phyloP scores from a whole-genome alignment of 257 asterid species.

The Rubia yunnanensis region DNA sequence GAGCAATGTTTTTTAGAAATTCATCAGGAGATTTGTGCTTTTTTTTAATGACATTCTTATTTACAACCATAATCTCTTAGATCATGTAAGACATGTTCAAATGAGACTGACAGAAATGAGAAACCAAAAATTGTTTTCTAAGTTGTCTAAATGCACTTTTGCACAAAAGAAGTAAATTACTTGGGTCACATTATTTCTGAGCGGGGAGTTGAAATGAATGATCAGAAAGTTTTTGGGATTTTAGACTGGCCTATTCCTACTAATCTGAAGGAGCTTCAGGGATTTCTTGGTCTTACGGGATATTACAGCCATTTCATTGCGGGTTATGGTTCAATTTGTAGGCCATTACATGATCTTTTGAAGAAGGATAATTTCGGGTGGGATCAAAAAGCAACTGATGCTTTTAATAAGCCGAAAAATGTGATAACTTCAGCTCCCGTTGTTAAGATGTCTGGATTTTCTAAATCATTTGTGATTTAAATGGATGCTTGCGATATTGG shows the following conservation, averaged over 20 bases:
- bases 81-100: not conserved
- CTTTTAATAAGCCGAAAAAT: not conserved
- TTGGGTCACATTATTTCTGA: not conserved
- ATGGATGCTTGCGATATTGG: not conserved
- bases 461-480: not conserved
- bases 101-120: not conserved
- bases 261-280: not conserved
- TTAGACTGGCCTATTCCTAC: not conserved
- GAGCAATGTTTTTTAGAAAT: not conserved
- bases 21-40: not conserved
- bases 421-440: not conserved
- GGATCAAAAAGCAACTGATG: not conserved
- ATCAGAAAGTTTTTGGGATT: rapidly evolving
- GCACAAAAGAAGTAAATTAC: not conserved
- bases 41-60: not conserved
- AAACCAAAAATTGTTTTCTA: not conserved
- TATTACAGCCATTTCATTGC: not conserved
- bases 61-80: not conserved
- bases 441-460: not conserved
- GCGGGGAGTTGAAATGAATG: not conserved
- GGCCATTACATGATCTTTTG: not conserved
- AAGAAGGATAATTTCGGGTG: not conserved
- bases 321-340: not conserved
- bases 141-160: not conserved
- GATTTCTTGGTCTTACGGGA: not conserved